Percentiles rank a stretch among this genome's conserved stretches.
phyloP scores from a whole-genome alignment of 805 yeast genomes.

The Ogataea ramenticola region DNA sequence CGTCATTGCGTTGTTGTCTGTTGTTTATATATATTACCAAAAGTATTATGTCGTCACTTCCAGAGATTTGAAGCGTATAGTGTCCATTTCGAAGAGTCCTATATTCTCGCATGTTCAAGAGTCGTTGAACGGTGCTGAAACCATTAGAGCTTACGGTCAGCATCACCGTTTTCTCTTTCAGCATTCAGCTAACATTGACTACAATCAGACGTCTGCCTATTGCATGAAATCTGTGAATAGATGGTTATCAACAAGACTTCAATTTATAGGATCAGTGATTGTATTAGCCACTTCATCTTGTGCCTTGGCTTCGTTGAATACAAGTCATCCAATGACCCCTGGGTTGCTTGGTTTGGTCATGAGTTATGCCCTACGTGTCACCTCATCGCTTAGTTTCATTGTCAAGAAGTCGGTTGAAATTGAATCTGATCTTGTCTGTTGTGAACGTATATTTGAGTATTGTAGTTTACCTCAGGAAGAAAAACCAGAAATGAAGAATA shows the following conservation, averaged over 20 bases:
- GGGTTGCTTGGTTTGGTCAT: conserved; percentile 60
- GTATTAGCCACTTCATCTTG: conserved; percentile 44
- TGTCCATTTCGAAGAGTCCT: conserved; percentile 65
- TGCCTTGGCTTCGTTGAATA: conserved; percentile 32
- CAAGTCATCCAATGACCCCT: conserved; percentile 38
- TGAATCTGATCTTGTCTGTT: conserved; percentile 65
- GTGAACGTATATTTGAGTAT: conserved; percentile 90
- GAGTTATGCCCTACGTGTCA: conserved; percentile 55
- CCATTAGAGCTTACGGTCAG: conserved; percentile 75
- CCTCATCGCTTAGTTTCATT: conserved; percentile 44
- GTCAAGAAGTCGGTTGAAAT: conserved; percentile 58
- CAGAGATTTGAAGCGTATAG: conserved; percentile 72
- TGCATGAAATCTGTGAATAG: conserved; percentile 50
- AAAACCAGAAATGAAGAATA: conserved; percentile 29
- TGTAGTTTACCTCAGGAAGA: conserved; percentile 75
- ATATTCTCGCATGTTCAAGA: conserved; percentile 80
- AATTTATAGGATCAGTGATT: conserved; percentile 51
- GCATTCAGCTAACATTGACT: conserved; percentile 44
- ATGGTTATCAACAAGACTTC: conserved; percentile 60
- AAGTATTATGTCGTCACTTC: conserved; percentile 60
- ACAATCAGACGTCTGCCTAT: conserved; percentile 39
- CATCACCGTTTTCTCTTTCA: conserved; percentile 50
- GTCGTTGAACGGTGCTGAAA: conserved; percentile 67
- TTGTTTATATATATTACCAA: conserved; percentile 65
- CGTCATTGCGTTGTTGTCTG: conserved; percentile 38